A percentile compares a stretch with the other conserved stretches of the same genome.
phyloP scores from a whole-genome alignment of 2,329 filamentous ascomycete species.

The Aspergillus carbonarius region DNA sequence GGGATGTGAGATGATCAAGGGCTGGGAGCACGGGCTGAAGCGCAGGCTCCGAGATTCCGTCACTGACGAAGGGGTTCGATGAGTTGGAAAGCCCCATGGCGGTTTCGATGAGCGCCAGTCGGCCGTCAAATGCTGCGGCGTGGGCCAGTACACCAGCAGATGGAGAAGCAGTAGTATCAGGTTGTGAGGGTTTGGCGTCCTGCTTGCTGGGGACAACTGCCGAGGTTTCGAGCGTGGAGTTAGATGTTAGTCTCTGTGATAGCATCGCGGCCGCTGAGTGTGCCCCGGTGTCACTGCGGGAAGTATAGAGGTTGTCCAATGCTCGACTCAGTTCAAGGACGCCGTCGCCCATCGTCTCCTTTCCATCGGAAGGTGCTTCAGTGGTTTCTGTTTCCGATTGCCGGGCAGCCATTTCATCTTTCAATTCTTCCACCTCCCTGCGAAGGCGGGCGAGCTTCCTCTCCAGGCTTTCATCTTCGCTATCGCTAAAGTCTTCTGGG shows the following conservation, averaged over 20 bases:
- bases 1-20: slow-evolving; percentile 75
- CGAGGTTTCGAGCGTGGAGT: slow-evolving; percentile 8
- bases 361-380: slow-evolving; percentile 46
- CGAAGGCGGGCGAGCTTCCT: slow-evolving; percentile 78
- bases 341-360: slow-evolving; percentile 51
- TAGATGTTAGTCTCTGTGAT: slow-evolving; percentile 33
- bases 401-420: slow-evolving; percentile 48
- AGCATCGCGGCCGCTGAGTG: slow-evolving; percentile 37
- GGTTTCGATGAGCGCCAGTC: slow-evolving; percentile 75
- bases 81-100: slow-evolving; percentile 75
- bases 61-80: slow-evolving; percentile 54
- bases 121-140: slow-evolving; percentile 82
- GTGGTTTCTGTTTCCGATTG: slow-evolving; percentile 54
- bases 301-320: slow-evolving; percentile 62
- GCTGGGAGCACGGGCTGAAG: slow-evolving; percentile 74
- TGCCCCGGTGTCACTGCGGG: slow-evolving; percentile 24
- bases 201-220: slow-evolving; percentile 7
- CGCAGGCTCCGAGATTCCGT: slow-evolving; percentile 51
- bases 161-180: slow-evolving; percentile 12
- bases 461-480: slow-evolving; percentile 75
- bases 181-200: slow-evolving; percentile 8
- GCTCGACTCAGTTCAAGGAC: slow-evolving; percentile 69
- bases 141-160: slow-evolving; percentile 64
- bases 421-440: slow-evolving; percentile 76
- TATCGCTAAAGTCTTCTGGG: slow-evolving; percentile 72